Percentiles rank a stretch among this genome's conserved stretches.
Conservation (phyloP, 176 grass and related monocot species). For the Oryza meridionalis region DNA sequence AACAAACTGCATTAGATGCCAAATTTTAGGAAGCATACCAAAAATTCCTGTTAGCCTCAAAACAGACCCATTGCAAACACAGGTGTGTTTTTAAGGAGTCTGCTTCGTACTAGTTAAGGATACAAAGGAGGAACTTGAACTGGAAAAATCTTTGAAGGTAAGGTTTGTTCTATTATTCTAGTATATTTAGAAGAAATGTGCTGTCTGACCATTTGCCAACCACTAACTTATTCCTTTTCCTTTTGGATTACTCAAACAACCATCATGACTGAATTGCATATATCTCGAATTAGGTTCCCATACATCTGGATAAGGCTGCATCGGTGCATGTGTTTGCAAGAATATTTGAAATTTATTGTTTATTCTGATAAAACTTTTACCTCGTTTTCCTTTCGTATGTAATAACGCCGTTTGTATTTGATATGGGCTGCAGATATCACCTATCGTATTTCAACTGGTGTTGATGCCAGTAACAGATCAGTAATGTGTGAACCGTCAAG, state of each 20-base stretch:
- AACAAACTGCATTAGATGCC: constrained; percentile 17
- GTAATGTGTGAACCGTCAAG: neutral
- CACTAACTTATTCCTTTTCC: neutral
- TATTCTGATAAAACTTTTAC: neutral
- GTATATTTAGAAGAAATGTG: neutral
- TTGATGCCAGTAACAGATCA: neutral
- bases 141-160: neutral
- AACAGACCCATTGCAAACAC: neutral
- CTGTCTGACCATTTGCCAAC: neutral
- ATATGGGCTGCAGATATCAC: constrained; percentile 18
- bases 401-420: neutral
- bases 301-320: no score
- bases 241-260: constrained; percentile 19
- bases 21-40: neutral
- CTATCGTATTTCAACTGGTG: constrained; percentile 23
- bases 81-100: neutral
- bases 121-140: neutral
- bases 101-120: neutral
- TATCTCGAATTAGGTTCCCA: no score
- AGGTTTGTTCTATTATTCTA: neutral
- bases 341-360: neutral
- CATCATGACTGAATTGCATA: no score
- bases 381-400: constrained; percentile 3
- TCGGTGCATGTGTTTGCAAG: no score
- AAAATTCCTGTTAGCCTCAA: neutral